These are phyloP conservation scores for Gastrolobium bilobum DNA, from an alignment of 306 rosid genomes.

Conservation along the genomic window DNA sequence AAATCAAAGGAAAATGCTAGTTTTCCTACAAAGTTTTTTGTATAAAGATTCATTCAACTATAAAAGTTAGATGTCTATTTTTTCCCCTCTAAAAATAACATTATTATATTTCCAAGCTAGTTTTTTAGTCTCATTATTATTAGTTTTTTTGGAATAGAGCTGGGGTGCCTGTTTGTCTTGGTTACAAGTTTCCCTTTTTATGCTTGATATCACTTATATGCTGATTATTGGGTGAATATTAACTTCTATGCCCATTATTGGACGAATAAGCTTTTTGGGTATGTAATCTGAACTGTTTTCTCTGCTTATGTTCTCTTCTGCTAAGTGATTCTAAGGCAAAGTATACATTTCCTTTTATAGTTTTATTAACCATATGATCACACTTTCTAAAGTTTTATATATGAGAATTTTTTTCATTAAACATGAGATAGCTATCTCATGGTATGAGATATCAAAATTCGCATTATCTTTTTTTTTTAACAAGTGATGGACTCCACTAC, in stretches of 20 bases:
- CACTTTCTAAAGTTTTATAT: background rate
- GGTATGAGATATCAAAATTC: too few relatives aligned
- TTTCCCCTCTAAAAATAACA: background rate
- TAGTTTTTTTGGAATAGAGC: background rate
- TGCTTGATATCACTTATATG: background rate
- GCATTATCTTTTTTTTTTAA: too few relatives aligned
- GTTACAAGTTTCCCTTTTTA: background rate
- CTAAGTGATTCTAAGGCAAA: background rate
- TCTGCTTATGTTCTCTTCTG: background rate
- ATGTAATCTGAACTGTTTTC: background rate
- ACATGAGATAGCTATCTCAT: too few relatives aligned
- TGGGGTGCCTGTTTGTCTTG: background rate
- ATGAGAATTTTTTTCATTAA: too few relatives aligned
- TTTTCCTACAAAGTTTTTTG: background rate
- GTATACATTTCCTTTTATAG: background rate
- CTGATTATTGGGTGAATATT: background rate
- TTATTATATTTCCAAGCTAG: background rate
- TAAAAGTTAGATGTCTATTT: background rate
- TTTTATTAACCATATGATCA: background rate
- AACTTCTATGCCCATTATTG: background rate
- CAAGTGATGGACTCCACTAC: too few relatives aligned
- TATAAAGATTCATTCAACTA: background rate
- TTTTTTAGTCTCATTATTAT: background rate
- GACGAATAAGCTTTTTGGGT: background rate
- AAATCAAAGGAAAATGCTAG: background rate